phyloP scores from a whole-genome alignment of 148 eudicot genomes.

The Tetragonia tetragonoides region DNA sequence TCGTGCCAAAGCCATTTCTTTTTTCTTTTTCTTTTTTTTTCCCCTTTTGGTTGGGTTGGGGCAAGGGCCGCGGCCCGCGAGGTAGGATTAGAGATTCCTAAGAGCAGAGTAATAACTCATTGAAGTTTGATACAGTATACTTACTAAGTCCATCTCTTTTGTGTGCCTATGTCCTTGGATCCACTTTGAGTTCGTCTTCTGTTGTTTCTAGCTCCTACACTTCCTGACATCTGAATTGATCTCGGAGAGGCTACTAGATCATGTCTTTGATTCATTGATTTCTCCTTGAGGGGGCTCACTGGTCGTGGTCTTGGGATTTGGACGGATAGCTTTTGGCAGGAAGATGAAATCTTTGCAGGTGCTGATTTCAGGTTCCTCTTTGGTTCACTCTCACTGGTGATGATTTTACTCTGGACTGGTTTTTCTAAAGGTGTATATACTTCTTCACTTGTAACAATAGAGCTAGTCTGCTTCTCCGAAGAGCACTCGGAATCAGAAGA shows the following conservation, averaged over 20 bases:
- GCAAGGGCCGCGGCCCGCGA: not conserved
- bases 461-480: constrained; percentile 22
- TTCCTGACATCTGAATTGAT: constrained; percentile 27
- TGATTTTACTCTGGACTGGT: constrained; percentile 15
- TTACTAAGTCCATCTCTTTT: constrained; percentile 32
- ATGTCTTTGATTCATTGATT: constrained; percentile 48
- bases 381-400: constrained; percentile 19
- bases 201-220: constrained; percentile 29
- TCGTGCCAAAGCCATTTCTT: too few relatives aligned
- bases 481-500: constrained; percentile 77
- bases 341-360: constrained; percentile 20
- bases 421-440: constrained; percentile 5
- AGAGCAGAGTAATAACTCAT: not conserved
- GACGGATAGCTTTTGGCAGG: constrained; percentile 21
- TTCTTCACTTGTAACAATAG: constrained; percentile 15
- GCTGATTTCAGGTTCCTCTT: constrained; percentile 30
- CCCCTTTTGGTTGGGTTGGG: too few relatives aligned
- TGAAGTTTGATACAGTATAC: not conserved
- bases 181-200: constrained; percentile 37
- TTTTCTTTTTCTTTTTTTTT: too few relatives aligned
- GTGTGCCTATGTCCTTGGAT: constrained; percentile 25
- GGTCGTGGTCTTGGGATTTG: constrained; percentile 35
- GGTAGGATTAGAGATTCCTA: not conserved
- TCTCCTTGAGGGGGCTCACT: constrained; percentile 60
- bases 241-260: constrained; percentile 25